Conservation (phyloP, 345 rosid species). For the Erodium maritimum region DNA sequence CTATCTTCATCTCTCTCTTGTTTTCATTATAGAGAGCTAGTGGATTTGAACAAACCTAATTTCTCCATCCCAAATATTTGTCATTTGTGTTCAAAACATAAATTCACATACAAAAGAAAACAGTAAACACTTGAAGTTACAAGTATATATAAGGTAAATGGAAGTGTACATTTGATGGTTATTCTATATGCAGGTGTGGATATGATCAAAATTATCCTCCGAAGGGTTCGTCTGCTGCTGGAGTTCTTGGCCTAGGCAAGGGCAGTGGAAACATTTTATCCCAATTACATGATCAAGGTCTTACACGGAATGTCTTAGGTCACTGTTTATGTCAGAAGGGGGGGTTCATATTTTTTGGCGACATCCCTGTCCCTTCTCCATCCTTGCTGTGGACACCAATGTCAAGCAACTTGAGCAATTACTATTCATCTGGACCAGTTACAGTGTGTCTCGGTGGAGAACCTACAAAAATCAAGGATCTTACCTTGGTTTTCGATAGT, state of each 20-base stretch:
- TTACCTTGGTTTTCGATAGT: neutral
- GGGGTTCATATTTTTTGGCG: slow-evolving; percentile 4
- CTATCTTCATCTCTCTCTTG: neutral
- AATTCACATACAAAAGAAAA: neutral
- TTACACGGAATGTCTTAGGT: slow-evolving; percentile 3
- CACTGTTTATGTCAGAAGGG: slow-evolving; percentile 4
- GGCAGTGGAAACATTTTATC: slow-evolving; percentile 5
- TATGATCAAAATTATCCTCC: slow-evolving; percentile 1
- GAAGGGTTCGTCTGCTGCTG: neutral
- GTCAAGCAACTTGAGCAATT: slow-evolving; percentile 1
- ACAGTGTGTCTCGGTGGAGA: neutral
- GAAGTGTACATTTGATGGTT: neutral
- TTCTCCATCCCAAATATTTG: neutral
- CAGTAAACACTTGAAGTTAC: neutral
- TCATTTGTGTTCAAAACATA: neutral
- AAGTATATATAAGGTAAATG: neutral
- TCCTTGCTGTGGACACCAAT: neutral
- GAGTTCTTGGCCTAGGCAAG: slow-evolving; percentile 9
- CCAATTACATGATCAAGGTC: slow-evolving; percentile 1
- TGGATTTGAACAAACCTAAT: neutral
- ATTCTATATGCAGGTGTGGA: slow-evolving; percentile 6
- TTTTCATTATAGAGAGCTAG: neutral
- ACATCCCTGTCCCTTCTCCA: neutral
- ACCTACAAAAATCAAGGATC: neutral
- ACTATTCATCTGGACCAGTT: slow-evolving; percentile 1